Base-by-base conservation (phyloP, 1,139 yeast species). In the Candida neerlandica region DNA sequence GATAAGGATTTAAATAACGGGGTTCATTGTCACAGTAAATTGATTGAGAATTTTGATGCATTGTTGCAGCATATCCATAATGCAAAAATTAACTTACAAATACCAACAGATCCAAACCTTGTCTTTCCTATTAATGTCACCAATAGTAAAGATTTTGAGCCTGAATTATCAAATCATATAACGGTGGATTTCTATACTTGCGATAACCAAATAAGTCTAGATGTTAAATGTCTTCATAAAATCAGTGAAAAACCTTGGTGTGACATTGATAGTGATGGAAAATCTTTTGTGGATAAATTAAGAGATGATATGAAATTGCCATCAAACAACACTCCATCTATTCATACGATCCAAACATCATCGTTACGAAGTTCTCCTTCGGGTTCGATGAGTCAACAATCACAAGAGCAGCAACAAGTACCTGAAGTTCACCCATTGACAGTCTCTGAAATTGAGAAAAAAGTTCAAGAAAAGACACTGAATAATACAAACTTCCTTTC, bases 171-270 rank as follows among this genome's bases (percentile, higher is more conserved):
- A 5, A 55, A 61, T 4, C 62, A 62, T 34, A 58, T 73, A 11
- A 64, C 79, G 5, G 56, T 75, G 18, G 81, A 76, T 51, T 53
- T 75, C 34, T 76, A 76, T 54, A 62, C 76, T 42, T 71, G 69
- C 51, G 80, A 75, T 60, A 78, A 79, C 0, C 80, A 75, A 55
- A 61, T 76, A 5, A 75, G 80, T 51, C 57, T 76, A 1, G 81
- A 76, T 53, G 56, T 76, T 51, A 75, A 75, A 59, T 65, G 66
- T 53, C 60, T 76, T 18, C 73, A 70, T 47, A 56, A 55, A 37
- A 68, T 76, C 16, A 65, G 66, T 2, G 80, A 75, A 48, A 63
- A 64, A 47, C 80, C 80, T 1, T 76, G 81, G 81, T 57, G 71
- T 37, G 67, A 69, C 12, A 63, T 75, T n/a, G 71, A 68, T 49